Evolutionary conservation across 208 protist species (phyloP).

Genomic region (Porcisia deanei): DNA sequence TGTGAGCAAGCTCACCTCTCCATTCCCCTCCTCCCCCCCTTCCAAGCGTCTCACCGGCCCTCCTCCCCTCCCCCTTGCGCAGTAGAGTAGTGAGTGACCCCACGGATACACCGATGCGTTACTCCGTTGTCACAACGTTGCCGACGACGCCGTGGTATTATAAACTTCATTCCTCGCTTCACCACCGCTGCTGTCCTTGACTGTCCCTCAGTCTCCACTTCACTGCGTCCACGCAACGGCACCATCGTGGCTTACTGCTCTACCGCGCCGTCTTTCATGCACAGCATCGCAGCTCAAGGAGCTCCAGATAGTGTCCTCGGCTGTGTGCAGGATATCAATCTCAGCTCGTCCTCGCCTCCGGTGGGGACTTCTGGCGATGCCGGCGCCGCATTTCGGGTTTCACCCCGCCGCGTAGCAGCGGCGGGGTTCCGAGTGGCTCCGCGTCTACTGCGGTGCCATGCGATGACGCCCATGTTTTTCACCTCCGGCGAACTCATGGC

Average conservation of each 20-base stretch:
- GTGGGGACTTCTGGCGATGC: background rate
- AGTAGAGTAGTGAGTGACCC: slow-evolving; percentile 10
- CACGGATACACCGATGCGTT: background rate
- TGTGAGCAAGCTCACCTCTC: too few relatives aligned
- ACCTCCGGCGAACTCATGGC: slow-evolving; percentile 11
- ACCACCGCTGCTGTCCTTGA: background rate
- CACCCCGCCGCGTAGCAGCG: slow-evolving; percentile 7
- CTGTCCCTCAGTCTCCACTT: background rate
- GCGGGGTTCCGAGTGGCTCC: background rate
- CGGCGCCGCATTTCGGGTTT: background rate
- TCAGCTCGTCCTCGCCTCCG: background rate
- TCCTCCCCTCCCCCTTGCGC: background rate
- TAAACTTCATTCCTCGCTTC: background rate
- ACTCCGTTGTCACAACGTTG: too few relatives aligned
- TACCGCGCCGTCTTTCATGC: slow-evolving; percentile 1
- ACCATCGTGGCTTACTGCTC: slow-evolving; percentile 22
- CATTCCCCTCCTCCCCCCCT: too few relatives aligned
- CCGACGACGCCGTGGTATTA: too few relatives aligned
- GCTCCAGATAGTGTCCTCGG: slow-evolving; percentile 2
- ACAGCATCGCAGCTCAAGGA: background rate
- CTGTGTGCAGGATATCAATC: slow-evolving; percentile 3
- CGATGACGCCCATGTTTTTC: slow-evolving; percentile 20
- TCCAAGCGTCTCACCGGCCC: too few relatives aligned
- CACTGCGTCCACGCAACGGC: slow-evolving; percentile 14
- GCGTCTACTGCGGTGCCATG: slow-evolving; percentile 10